Base-by-base conservation (phyloP, 495 filamentous ascomycete genomes). In the Haplographium delicatum region DNA sequence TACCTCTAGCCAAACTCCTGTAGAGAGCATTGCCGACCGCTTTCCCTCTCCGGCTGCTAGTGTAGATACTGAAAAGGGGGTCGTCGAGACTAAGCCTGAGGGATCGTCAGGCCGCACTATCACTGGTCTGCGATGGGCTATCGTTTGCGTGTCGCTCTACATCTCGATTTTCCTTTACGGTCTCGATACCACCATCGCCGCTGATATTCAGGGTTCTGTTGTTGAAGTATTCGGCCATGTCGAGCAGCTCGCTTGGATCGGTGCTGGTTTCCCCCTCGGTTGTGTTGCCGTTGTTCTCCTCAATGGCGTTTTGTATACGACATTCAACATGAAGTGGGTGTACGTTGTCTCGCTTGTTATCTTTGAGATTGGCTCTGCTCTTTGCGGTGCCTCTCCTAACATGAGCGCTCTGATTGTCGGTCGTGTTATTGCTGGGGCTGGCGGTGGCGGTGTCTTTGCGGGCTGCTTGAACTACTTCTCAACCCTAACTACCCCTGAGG, bases 161-260 rank as follows among this genome's bases (percentile, higher is more conserved):
- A 6, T 39, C n/a, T 15, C 16, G n/a, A 26, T 18, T 19, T 15
- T 44, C 2, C 39, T 43, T 5, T 24, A 23, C 8, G 51, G 44
- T 5, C 67, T 84, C 8, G 81, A 84, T 51, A 79, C 73, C 16
- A 84, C 78, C 39, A 78, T 84, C 18, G 74, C 75, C 5, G 81
- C 80, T 16, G 71, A 80, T 48, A 62, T 83, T 6, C 78, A 81
- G 58, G 69, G 71, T 5, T 60, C 64, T 3, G 71, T 83, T 13
- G 53, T 82, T 39, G 61, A 68, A 23, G 28, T 44, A 0, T 73
- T 84, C 23, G 71, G 70, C 5, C 60, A 72, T 20, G 65, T 78
- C 15, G 65, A 71, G 2, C 74, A 77, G 53, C 57, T 84, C 6
- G 52, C 72, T 27, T 84, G 81, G 81, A 56, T 82, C 18, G 69